Evolutionary conservation across 2,329 filamentous ascomycete genomes (phyloP), one percentile per base, ranked within the genome.

Genomic region (Ophiostoma sp.): DNA sequence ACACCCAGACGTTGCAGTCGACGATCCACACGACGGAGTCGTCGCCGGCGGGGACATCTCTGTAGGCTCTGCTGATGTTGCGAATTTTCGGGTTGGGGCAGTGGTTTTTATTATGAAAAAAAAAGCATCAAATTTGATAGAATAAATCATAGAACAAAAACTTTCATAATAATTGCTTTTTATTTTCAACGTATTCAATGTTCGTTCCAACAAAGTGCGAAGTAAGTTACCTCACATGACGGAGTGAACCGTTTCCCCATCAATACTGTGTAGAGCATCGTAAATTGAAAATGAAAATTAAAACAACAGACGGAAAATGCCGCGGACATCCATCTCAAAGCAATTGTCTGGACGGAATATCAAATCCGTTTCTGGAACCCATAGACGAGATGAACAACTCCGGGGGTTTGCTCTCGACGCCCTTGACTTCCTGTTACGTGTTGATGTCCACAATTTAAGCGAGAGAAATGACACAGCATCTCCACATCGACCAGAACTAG

Each of bases 51-150:
- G 91, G 91, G 1, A 94, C 93, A 79, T 98, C 95, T 36, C 94
- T 86, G 80, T 98, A 99, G 2, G 94, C 95, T 59, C 94, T 89
- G 80, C 95, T 98, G 86, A 98, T 93, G 81, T 99, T 99, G 69
- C 96, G 88, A 78, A 99, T 97, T 85, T 99, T 99, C n/a, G 96
- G 96, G 79, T 99, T 99, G 0, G 96, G 96, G 0, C 97, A n/a
- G n/a, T n/a, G n/a, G n/a, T n/a, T n/a, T n/a, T n/a, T n/a, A n/a
- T n/a, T n/a, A n/a, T n/a, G n/a, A n/a, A n/a, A n/a, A n/a, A n/a
- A n/a, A n/a, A n/a, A n/a, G n/a, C n/a, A n/a, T n/a, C n/a, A n/a
- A n/a, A n/a, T n/a, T n/a, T n/a, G n/a, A n/a, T n/a, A n/a, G n/a
- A n/a, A n/a, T n/a, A n/a, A n/a, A n/a, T n/a, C n/a, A n/a, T n/a